These are phyloP conservation scores for Raphidocelis subcapitata DNA, from an alignment of 139 green algal species.

Conservation along the genomic window DNA sequence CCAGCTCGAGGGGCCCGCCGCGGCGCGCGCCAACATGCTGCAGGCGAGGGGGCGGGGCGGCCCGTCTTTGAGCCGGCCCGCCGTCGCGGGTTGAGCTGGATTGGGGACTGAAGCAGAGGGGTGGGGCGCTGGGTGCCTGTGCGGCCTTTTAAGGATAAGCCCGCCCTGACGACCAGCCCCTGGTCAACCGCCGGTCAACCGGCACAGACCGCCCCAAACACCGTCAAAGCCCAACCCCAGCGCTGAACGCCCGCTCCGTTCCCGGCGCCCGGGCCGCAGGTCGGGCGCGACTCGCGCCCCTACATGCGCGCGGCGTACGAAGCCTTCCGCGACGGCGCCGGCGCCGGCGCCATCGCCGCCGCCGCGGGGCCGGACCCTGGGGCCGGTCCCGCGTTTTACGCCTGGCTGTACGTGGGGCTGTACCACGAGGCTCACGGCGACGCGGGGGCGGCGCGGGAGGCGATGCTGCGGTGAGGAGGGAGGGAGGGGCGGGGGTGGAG, in stretches of 20 bases:
- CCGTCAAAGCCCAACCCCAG: too few species aligned
- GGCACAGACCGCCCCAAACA: too few species aligned
- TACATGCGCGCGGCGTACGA: conserved; percentile 77
- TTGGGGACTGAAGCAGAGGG: not conserved
- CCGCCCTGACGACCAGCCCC: too few species aligned
- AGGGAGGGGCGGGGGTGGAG: too few species aligned
- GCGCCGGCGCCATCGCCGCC: conserved; percentile 21
- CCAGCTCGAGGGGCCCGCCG: conserved; percentile 48
- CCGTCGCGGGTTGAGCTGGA: not conserved
- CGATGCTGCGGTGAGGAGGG: conserved; percentile 38
- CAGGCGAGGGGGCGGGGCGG: conserved; percentile 29
- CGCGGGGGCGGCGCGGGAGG: conserved; percentile 30
- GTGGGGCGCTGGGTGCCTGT: too few species aligned
- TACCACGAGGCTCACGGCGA: conserved; percentile 68
- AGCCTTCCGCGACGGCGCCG: conserved; percentile 42
- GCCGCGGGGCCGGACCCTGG: conserved; percentile 19
- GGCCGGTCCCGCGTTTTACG: conserved; percentile 76
- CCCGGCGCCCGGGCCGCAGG: conserved; percentile 22
- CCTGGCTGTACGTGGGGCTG: conserved; percentile 73
- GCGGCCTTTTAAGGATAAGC: too few species aligned
- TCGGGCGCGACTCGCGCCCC: conserved; percentile 70
- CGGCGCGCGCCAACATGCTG: conserved; percentile 72
- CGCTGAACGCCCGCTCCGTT: too few species aligned
- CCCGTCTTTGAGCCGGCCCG: not conserved
- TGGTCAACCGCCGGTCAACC: too few species aligned